phyloP scores from a whole-genome alignment of 768 basidiomycete species.

The Boletus coccyginus region DNA sequence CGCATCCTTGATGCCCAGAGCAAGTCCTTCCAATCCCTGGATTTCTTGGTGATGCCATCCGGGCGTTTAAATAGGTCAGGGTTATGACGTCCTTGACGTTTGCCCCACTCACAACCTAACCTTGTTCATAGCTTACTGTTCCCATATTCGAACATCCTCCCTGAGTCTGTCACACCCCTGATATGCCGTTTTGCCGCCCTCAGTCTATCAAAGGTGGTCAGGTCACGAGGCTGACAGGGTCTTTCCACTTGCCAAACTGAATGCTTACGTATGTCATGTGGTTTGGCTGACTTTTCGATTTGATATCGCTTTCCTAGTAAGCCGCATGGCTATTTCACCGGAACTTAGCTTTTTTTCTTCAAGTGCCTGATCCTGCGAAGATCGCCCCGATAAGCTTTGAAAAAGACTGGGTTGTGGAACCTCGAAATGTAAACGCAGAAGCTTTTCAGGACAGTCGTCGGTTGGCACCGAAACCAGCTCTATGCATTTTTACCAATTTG shows the following conservation, averaged over 20 bases:
- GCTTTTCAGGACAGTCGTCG: background rate
- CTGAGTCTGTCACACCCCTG: slow-evolving; percentile 12
- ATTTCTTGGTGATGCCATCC: background rate
- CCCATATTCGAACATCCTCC: slow-evolving; percentile 11
- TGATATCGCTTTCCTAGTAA: slow-evolving; percentile 10
- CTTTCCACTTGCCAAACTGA: slow-evolving; percentile 10
- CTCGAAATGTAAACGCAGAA: background rate
- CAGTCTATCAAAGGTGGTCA: slow-evolving; percentile 1
- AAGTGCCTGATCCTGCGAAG: slow-evolving; percentile 26
- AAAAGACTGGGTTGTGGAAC: slow-evolving; percentile 1
- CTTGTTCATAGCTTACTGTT: slow-evolving; percentile 13
- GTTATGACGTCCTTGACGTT: slow-evolving; percentile 25
- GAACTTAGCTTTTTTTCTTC: slow-evolving; percentile 4
- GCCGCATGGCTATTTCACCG: slow-evolving; percentile 16
- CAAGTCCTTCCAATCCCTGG: slow-evolving; percentile 7
- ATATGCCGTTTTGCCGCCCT: slow-evolving; percentile 11
- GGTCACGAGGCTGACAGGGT: slow-evolving; percentile 23
- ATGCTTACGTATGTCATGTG: slow-evolving; percentile 22
- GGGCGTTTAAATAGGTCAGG: slow-evolving; percentile 19
- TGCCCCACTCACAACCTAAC: slow-evolving; percentile 24
- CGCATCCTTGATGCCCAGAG: slow-evolving; percentile 1
- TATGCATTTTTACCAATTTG: slow-evolving; percentile 9
- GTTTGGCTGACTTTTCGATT: slow-evolving; percentile 26
- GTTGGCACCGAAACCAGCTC: slow-evolving; percentile 4
- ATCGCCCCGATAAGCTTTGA: slow-evolving; percentile 29